Evolutionary conservation across 2,329 filamentous ascomycete genomes (phyloP), one percentile per base, ranked within the genome.

Genomic region (Chrysosphaeria jannelii): DNA sequence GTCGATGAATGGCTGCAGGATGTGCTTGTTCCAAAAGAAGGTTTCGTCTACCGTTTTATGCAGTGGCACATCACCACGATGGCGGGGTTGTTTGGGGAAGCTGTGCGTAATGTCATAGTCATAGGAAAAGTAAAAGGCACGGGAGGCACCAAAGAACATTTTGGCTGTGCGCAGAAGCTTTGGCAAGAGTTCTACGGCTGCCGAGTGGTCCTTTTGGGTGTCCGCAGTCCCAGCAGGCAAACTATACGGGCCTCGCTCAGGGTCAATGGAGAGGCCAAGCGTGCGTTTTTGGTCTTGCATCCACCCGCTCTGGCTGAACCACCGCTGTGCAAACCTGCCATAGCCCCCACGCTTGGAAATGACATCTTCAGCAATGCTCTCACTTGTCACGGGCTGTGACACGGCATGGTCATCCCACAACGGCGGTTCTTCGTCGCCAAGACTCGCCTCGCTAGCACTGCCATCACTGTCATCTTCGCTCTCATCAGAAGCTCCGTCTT

Each of bases 101-200:
- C 57, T 64, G 26, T 68, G 59, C 1, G 85, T 93, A 23, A 97
- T 59, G 39, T 97, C 79, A 39, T 81, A 58, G 32, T 97, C 85
- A 40, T 97, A 91, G 1, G 79, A 79, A 41, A 81, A 97, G 48
- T 70, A 93, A 42, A 91, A 93, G 40, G 75, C 91, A 30, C 58
- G 57, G 0, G 70, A 78, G 4, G 65, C 57, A 1, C 71, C 66
- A 37, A 91, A 81, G 29, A 90, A 60, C 26, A 93, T 60, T 36
- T 74, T 74, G 2, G 76, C 67, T 15, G 74, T 88, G 19, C 70
- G 60, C 20, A 97, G 43, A 19, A 93, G 51, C 37, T 90, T 89
- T 2, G 81, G 81, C 8, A 89, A 49, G 15, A 93, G 44, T 19
- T 51, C 52, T 25, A 53, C 44, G 4, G 55, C 48, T 10, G 51